A percentile compares a stretch with the other conserved stretches of the same genome.
These are phyloP conservation scores for Hyphodiscus hymeniophilus DNA, from an alignment of 495 filamentous ascomycete genomes.

Conservation along the genomic window DNA sequence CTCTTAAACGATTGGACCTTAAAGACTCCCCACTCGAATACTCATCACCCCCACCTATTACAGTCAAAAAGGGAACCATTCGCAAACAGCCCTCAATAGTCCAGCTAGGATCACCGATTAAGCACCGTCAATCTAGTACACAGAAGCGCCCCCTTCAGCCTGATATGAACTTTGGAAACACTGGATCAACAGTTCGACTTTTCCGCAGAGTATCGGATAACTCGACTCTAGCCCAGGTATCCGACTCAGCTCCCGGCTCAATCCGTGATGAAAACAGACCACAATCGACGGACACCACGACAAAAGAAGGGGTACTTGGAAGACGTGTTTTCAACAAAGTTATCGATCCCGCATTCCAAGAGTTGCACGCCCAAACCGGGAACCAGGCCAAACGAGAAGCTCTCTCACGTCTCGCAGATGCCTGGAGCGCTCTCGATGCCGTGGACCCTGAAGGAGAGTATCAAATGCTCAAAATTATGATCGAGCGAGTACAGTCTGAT, in stretches of 20 bases:
- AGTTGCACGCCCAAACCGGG: conserved; percentile 71
- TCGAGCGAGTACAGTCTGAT: conserved; percentile 33
- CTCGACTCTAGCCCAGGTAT: conserved; percentile 28
- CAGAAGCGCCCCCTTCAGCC: conserved; percentile 72
- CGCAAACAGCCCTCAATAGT: conserved; percentile 45
- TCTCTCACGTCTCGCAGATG: conserved; percentile 69
- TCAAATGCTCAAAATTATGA: conserved; percentile 55
- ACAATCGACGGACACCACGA: conserved; percentile 38
- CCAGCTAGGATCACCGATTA: conserved; percentile 33
- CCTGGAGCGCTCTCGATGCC: conserved; percentile 75
- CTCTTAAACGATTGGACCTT: conserved; percentile 51
- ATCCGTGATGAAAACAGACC: conserved; percentile 22
- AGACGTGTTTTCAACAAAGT: conserved; percentile 70
- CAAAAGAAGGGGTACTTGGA: conserved; percentile 75
- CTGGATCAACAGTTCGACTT: conserved; percentile 77
- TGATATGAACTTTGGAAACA: conserved; percentile 85
- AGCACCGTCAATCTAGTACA: conserved; percentile 26
- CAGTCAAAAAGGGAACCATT: conserved; percentile 42
- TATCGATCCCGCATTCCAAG: conserved; percentile 72
- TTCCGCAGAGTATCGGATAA: conserved; percentile 82
- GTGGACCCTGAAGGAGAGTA: conserved; percentile 89
- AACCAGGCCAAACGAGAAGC: conserved; percentile 70
- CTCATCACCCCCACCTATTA: conserved; percentile 36
- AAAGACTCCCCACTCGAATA: conserved; percentile 46
- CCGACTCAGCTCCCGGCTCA: conserved; percentile 5